Evolutionary conservation across 805 yeast species (phyloP).

Genomic region (Metschnikowia continentalis): DNA sequence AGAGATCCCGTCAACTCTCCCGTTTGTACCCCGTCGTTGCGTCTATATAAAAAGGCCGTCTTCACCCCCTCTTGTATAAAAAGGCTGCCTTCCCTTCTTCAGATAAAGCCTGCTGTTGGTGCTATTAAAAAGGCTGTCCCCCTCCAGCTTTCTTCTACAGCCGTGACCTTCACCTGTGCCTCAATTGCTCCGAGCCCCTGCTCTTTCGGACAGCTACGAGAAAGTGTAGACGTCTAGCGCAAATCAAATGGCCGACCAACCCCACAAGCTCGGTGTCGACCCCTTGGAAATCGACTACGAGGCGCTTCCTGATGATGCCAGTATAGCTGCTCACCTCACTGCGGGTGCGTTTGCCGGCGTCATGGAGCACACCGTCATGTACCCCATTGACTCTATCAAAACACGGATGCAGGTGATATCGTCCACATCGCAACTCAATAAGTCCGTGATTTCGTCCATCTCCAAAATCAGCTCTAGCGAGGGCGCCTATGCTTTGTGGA

Average conservation of each 20-base stretch:
- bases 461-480: conserved; percentile 77
- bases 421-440: conserved; percentile 21
- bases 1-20: too few relatives aligned
- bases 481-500: conserved; percentile 86
- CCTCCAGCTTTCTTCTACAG: neutral
- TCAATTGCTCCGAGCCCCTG: neutral
- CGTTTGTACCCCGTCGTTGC: too few relatives aligned
- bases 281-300: conserved; percentile 78
- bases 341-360: conserved; percentile 99
- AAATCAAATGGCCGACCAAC: conserved; percentile 17
- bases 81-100: too few relatives aligned
- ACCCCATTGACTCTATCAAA: conserved; percentile 93
- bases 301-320: conserved; percentile 82
- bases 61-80: too few relatives aligned
- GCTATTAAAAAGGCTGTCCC: neutral
- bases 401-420: conserved; percentile 82
- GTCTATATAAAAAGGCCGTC: too few relatives aligned
- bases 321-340: conserved; percentile 71
- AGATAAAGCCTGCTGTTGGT: too few relatives aligned
- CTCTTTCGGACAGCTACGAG: neutral
- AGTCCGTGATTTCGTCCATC: conserved; percentile 61
- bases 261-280: conserved; percentile 26
- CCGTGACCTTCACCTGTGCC: neutral
- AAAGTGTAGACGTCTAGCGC: neutral
- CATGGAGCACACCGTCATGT: conserved; percentile 97